Conservation (phyloP, 1,284 basidiomycete genomes). For the Rugosomyces carneus region DNA sequence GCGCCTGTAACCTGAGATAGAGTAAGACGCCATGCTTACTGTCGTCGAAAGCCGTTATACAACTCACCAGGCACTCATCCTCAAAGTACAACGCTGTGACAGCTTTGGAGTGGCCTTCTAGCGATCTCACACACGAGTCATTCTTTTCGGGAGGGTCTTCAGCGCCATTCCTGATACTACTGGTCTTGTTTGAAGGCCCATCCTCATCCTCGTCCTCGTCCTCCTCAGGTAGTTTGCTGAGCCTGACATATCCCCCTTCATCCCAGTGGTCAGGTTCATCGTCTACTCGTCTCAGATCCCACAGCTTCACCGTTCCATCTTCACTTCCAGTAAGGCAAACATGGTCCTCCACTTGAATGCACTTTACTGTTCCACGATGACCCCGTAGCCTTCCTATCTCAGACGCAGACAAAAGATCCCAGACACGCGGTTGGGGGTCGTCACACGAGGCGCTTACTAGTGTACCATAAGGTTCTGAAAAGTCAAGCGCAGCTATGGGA, state of each 20-base stretch:
- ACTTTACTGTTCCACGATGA: conserved; percentile 78
- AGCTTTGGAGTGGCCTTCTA: conserved; percentile 91
- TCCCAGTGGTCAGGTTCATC: conserved; percentile 63
- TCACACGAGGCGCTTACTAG: conserved; percentile 85
- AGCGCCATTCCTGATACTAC: conserved; percentile 30
- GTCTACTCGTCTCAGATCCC: conserved; percentile 82
- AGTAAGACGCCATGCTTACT: conserved; percentile 5
- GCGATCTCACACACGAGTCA: conserved; percentile 62
- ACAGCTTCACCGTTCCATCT: conserved; percentile 80
- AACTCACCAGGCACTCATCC: conserved; percentile 79
- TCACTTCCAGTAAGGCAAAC: conserved; percentile 88
- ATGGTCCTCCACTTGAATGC: conserved; percentile 89
- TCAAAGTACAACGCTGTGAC: conserved; percentile 95
- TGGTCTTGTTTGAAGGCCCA: conserved; percentile 29
- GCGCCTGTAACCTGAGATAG: conserved; percentile 78
- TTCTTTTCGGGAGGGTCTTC: conserved; percentile 27
- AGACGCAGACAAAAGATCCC: conserved; percentile 80
- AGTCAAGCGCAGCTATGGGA: conserved; percentile 87
- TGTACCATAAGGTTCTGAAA: conserved; percentile 94
- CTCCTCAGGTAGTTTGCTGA: conserved; percentile 61
- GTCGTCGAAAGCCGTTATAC: neutral
- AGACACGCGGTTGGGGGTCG: conserved; percentile 74
- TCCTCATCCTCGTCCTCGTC: conserved; percentile 37
- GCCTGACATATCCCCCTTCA: conserved; percentile 46
- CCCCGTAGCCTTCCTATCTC: conserved; percentile 79